These are phyloP conservation scores for Vigna reflexopilosa DNA, from an alignment of 306 rosid species.

Conservation along the genomic window DNA sequence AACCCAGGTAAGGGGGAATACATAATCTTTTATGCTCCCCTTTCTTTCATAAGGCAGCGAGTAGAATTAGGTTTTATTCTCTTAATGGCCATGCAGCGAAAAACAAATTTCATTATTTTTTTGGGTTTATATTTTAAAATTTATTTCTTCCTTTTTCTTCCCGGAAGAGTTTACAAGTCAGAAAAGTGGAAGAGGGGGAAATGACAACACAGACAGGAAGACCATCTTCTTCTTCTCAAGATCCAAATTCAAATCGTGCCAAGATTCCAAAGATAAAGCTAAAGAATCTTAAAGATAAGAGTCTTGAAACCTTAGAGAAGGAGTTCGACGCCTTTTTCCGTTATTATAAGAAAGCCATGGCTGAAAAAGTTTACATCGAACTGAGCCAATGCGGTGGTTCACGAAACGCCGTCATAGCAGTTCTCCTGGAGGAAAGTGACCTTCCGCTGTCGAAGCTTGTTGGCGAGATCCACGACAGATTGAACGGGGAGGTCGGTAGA, in stretches of 20 bases:
- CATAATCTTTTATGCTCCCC: too few species aligned
- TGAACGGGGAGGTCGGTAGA: slow-evolving; percentile 35
- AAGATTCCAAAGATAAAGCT: slow-evolving; percentile 38
- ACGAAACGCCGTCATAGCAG: slow-evolving; percentile 58
- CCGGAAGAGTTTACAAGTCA: too few species aligned
- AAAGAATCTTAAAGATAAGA: slow-evolving; percentile 53
- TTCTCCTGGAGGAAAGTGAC: slow-evolving; percentile 78
- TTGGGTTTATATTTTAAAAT: too few species aligned
- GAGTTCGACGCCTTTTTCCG: slow-evolving; percentile 69
- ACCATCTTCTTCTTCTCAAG: slow-evolving; percentile 39
- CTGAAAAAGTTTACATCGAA: slow-evolving; percentile 51
- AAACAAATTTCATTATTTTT: too few species aligned
- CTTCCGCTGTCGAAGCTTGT: slow-evolving; percentile 85
- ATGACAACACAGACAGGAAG: slow-evolving; percentile 34
- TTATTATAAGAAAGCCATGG: slow-evolving; percentile 60
- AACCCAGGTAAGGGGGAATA: too few species aligned
- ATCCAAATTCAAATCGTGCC: slow-evolving; percentile 43
- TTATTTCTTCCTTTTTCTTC: too few species aligned
- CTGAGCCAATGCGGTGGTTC: slow-evolving; percentile 50
- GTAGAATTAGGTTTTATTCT: too few species aligned
- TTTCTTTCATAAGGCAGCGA: too few species aligned
- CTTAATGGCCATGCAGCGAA: too few species aligned
- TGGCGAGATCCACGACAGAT: slow-evolving; percentile 57
- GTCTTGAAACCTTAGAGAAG: slow-evolving; percentile 51
- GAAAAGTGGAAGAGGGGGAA: background rate